Evolutionary conservation across 1,139 yeast species (phyloP), one percentile per base, ranked within the genome.

Genomic region (Blastobotrys arbuscula): DNA sequence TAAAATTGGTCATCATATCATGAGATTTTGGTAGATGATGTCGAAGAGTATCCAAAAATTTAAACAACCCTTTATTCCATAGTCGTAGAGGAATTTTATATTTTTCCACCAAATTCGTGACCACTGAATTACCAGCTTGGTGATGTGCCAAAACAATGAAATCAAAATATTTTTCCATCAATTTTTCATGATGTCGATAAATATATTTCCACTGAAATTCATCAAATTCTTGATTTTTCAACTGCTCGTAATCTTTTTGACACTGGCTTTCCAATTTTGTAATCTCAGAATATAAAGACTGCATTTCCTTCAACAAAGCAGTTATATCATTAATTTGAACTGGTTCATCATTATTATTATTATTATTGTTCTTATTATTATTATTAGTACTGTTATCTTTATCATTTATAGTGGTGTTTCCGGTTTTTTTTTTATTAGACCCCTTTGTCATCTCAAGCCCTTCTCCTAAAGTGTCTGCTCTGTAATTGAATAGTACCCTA

Each of bases 61-160:
- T 55, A 48, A 62, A 61, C n/a, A 65, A 57, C 24, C 68, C 68
- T 37, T 56, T 54, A 45, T 63, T 64, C 68, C 68, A 64, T 53
- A 65, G 54, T 9, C 67, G 55, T 23, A 61, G 52, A 2, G 66
- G 63, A 34, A 65, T 63, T 42, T 59, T 58, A 50, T 64, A 60
- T 45, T 63, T 62, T 31, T 55, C 54, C 20, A 63, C 61, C 33
- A 64, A 53, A 3, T 53, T 55, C 13, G 54, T 44, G 20, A 63
- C 59, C 2, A 55, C 54, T 9, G 54, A 45, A 33, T 58, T 52
- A 3, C 65, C 64, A n/a, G 55, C 48, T 2, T 63, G 61, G 39
- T 60, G 59, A 44, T 56, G 53, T 33, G 65, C 62, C 20, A 59
- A 51, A 39, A 60, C 58, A 48, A 63, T 48, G 45, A 62, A 63